Percentiles rank a stretch among this genome's conserved stretches.
Evolutionary conservation across 2,329 filamentous ascomycete genomes (phyloP).

Genomic region (Ophiocordyceps australis): DNA sequence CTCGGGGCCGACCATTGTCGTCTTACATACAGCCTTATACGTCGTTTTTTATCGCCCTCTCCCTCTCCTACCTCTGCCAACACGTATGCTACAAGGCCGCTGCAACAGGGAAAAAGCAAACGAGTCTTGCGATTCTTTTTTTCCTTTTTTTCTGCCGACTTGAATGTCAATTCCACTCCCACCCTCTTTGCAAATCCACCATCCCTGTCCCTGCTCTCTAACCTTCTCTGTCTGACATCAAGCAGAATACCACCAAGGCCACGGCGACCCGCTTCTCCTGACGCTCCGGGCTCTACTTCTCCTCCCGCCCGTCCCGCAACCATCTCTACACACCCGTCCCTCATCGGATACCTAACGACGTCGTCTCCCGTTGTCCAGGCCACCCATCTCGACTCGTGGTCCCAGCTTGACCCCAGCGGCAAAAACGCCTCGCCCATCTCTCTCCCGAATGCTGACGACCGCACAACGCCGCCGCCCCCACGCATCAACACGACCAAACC

Average conservation of each 20-base stretch:
- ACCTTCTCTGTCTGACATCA: background rate
- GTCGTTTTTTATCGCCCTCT: too few relatives aligned
- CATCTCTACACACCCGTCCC: conserved; percentile 39
- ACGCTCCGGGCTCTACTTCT: conserved; percentile 7
- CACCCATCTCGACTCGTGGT: conserved; percentile 19
- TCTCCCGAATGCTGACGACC: conserved; percentile 8
- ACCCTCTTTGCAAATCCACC: background rate
- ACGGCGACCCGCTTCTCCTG: conserved; percentile 3
- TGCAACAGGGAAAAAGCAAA: background rate
- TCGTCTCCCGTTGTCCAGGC: conserved; percentile 50
- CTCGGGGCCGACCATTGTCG: background rate
- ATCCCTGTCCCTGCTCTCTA: background rate
- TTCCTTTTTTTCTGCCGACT: background rate
- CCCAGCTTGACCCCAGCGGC: conserved; percentile 18
- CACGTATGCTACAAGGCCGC: background rate
- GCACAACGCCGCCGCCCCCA: conserved; percentile 10
- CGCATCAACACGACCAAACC: conserved; percentile 21
- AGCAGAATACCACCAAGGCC: background rate
- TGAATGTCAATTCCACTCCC: too few relatives aligned
- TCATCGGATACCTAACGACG: conserved; percentile 48
- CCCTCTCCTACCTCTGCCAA: background rate
- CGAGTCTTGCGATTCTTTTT: too few relatives aligned
- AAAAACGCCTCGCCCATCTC: too few relatives aligned
- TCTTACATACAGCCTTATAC: too few relatives aligned
- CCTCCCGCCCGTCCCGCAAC: conserved; percentile 9